Evolutionary conservation across 108 stramenopile species (phyloP).

Genomic region (Discostella pseudostelligera): DNA sequence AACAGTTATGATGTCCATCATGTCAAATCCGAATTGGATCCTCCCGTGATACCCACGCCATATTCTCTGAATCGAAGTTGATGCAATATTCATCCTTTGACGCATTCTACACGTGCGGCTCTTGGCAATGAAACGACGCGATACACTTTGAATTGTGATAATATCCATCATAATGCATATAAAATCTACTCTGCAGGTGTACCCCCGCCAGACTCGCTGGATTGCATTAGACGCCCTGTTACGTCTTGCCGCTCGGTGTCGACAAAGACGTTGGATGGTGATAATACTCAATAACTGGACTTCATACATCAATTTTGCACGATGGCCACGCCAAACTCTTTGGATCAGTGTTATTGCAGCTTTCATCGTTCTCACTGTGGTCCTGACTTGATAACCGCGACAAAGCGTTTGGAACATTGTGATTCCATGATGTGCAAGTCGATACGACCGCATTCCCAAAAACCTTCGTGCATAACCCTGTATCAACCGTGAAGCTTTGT

Average conservation of each 20-base stretch:
- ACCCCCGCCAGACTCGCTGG: conserved; percentile 41
- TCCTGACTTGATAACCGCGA: conserved; percentile 38
- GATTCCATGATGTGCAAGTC: conserved; percentile 15
- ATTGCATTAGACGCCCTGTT: conserved; percentile 17
- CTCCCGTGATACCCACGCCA: conserved; percentile 35
- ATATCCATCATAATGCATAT: conserved; percentile 43
- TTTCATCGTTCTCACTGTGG: conserved; percentile 7
- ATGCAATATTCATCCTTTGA: conserved; percentile 1
- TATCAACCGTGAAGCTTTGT: conserved; percentile 17
- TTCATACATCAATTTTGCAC: conserved; percentile 40
- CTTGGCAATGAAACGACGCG: conserved; percentile 37
- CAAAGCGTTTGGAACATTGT: conserved; percentile 23
- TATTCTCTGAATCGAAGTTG: conserved; percentile 33
- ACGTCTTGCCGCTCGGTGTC: conserved; percentile 6
- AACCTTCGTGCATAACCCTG: conserved; percentile 18
- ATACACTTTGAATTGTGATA: conserved; percentile 38
- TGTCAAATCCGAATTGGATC: conserved; percentile 24
- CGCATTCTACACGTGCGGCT: not conserved
- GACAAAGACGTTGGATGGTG: conserved; percentile 44
- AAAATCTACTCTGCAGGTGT: conserved; percentile 19
- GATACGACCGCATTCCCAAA: conserved; percentile 29
- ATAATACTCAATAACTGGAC: conserved; percentile 49
- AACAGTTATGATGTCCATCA: conserved; percentile 41
- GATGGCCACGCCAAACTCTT: conserved; percentile 51
- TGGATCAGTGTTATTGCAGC: conserved; percentile 51